Evolutionary conservation across 208 protist species (phyloP).

Genomic region (Kentomonas sorsogonicus): DNA sequence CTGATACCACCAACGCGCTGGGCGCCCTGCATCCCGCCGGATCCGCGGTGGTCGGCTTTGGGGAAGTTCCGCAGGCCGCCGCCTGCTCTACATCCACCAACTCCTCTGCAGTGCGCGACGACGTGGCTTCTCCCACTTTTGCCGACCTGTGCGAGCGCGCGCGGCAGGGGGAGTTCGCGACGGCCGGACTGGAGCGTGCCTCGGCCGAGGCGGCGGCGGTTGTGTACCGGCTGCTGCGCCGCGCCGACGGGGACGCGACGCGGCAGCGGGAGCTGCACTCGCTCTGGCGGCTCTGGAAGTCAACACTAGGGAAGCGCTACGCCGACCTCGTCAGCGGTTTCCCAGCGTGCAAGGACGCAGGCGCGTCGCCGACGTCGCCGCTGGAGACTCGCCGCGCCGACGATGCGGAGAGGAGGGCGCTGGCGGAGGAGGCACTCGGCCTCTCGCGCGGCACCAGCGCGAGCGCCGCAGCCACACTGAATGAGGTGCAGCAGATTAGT

Average conservation of each 20-base stretch:
- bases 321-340: constrained; percentile 8
- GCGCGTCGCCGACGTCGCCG: neutral
- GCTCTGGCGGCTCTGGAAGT: constrained; percentile 11
- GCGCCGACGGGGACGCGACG: neutral
- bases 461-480: neutral
- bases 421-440: constrained; percentile 5
- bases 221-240: constrained; percentile 22
- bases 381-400: neutral
- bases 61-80: neutral
- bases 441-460: constrained; percentile 8
- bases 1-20: constrained; percentile 9
- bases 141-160: constrained; percentile 30
- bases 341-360: neutral
- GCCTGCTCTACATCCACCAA: neutral
- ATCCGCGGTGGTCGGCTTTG: neutral
- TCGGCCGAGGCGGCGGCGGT: constrained; percentile 46
- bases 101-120: neutral
- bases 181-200: constrained; percentile 43
- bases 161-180: constrained; percentile 36
- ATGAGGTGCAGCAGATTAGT: constrained; percentile 28
- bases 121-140: constrained; percentile 21
- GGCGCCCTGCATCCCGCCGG: neutral
- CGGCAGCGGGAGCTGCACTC: constrained; percentile 3
- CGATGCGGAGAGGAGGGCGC: neutral
- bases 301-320: neutral